Base-by-base conservation (phyloP, 495 filamentous ascomycete species). In the Tetracladium marchalianum region DNA sequence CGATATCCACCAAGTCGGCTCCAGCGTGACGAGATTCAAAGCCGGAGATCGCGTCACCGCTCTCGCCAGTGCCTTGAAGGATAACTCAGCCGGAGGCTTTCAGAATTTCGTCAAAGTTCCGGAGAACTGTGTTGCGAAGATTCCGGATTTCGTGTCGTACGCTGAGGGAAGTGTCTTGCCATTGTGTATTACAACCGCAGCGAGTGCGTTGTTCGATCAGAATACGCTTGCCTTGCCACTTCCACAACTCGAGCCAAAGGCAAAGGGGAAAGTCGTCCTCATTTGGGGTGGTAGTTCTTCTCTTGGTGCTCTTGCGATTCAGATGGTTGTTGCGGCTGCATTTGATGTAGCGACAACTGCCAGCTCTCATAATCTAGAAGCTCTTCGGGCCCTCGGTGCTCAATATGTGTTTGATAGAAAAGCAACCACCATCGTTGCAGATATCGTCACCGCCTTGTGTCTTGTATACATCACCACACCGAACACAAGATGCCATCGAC, bases 1-100 rank as follows among this genome's bases (percentile, higher is more conserved):
- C 18, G 66, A 64, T 2, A 63, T 82, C 11, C 63, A 59, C 11
- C 65, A 62, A 31, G 66, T 75, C 19, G 77, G 77, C 10, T 39
- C 52, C 0, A 56, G 35, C 11, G 72, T 72, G 4, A 66, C 55
- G 19, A 34, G 49, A 0, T 72, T 78, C 63, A 64, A 67, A 34
- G 11, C 44, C 0, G 71, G 73, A 11, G 71, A 75, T 50, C 64
- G 68, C 11, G 66, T 75, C 1, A 5, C 67, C 13, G 68, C 37
- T 7, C 36, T 58, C 17, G 9, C 11, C 24, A 32, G 39, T 6
- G 37, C 32, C 31, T 52, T 32, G 33, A 46, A 19, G 10, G 22
- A 42, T 1, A 4, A 31, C 19, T 34, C 39, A 7, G 32, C 37
- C 1, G 13, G 47, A 7, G 66, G 50, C 1, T 68, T 66, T 44